Evolutionary conservation across 73 alveolate species (phyloP).

Genomic region (Paraurostyla sp.): DNA sequence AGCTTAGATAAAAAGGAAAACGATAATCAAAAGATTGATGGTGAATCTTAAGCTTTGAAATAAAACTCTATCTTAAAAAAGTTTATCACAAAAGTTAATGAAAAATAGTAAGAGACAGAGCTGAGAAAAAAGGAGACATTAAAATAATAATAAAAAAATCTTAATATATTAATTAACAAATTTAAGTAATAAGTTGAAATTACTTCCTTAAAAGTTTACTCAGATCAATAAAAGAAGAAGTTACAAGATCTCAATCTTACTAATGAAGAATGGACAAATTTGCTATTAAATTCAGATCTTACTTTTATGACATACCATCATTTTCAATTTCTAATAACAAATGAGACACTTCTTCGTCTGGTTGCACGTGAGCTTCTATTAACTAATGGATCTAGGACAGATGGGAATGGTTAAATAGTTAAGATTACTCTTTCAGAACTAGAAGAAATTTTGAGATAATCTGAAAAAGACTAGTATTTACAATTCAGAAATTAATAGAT

Average conservation of each 20-base stretch:
- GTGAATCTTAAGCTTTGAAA: too few species aligned
- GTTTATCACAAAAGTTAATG: too few species aligned
- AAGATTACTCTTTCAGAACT: background rate
- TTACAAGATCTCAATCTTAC: background rate
- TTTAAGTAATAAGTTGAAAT: background rate
- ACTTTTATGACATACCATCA: background rate
- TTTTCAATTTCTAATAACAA: background rate
- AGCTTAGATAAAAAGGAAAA: too few species aligned
- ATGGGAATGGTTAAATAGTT: background rate
- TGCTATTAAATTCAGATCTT: background rate
- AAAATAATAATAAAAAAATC: background rate
- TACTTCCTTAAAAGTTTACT: too few species aligned
- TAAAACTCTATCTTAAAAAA: too few species aligned
- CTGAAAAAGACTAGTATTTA: conserved; percentile 27
- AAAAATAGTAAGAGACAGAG: too few species aligned
- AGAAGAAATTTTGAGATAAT: background rate
- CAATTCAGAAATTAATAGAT: conserved; percentile 16
- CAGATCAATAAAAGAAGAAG: too few species aligned
- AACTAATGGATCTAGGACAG: background rate
- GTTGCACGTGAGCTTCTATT: background rate
- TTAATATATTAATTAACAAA: background rate
- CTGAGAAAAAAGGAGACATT: too few species aligned
- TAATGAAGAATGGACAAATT: background rate
- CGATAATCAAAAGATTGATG: too few species aligned
- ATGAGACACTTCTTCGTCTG: background rate